Evolutionary conservation across 2,329 filamentous ascomycete genomes (phyloP), one percentile per base, ranked within the genome.

Genomic region (Aulographum hederae): DNA sequence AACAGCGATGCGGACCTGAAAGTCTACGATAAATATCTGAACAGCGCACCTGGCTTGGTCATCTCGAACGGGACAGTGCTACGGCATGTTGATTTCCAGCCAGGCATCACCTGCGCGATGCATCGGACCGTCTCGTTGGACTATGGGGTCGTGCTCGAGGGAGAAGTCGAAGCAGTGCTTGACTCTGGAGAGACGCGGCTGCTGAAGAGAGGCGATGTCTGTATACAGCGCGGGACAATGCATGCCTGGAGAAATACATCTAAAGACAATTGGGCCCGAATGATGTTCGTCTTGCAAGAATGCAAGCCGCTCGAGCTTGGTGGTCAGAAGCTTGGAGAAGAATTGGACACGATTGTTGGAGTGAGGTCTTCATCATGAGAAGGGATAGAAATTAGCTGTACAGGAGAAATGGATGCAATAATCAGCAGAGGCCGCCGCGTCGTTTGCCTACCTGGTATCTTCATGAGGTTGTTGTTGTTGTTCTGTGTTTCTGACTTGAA

Each of bases 11-110:
- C 51, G 32, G 65, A 70, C 42, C 46, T 68, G 12, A 39, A 45
- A 6, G 47, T 52, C 6, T 67, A 69, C 45, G 45, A 54, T 18
- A 38, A 43, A 23, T 59, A 58, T 37, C 48, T 66, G 26, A 40
- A 49, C 10, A 43, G 52, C 26, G 53, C 60, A 2, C 62, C 66
- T 0, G 65, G 65, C 2, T 52, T 71, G 3, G 55, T 58, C 13
- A 49, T 66, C 25, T 53, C 57, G 2, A 49, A 48, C 18, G 61
- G 61, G 6, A 61, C 61, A 4, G 59, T 63, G 11, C 50, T 61
- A 26, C 53, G 58, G 27, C 47, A 52, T 30, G 52, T 56, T 26
- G 52, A 56, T 32, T 50, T 54, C 30, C 43, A 42, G 11, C 52
- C 52, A 0, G 37, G 39, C 17, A 47, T 44, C n/a, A 42, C 36